These are phyloP conservation scores for Xylaria intraflava DNA, from an alignment of 495 filamentous ascomycete species.

Conservation along the genomic window DNA sequence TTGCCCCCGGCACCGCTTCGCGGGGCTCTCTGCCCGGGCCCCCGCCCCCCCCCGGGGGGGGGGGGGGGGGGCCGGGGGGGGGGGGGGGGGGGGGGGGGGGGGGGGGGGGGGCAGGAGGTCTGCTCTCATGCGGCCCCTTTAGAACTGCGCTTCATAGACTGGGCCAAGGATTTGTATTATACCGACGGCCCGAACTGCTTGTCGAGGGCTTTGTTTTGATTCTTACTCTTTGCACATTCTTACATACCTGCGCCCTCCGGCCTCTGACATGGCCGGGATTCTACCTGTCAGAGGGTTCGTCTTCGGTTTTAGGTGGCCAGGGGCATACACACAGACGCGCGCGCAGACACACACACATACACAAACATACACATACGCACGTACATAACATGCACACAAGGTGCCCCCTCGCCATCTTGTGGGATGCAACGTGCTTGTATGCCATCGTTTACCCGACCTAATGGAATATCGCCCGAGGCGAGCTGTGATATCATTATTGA, in stretches of 20 bases:
- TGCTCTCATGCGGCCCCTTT: slow-evolving; percentile 6
- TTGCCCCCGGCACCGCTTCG: no score
- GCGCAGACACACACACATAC: slow-evolving; percentile 1
- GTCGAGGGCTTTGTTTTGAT: background rate
- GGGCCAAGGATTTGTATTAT: slow-evolving; percentile 1
- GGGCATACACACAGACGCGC: slow-evolving; percentile 8
- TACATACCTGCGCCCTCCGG: background rate
- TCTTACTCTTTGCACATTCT: background rate
- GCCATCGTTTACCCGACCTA: slow-evolving; percentile 2
- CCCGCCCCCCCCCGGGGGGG: no score
- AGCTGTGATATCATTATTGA: slow-evolving; percentile 10
- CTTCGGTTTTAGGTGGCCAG: background rate
- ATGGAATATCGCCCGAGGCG: slow-evolving; percentile 8
- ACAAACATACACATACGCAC: no score
- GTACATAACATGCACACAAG: background rate
- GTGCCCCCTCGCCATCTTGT: background rate
- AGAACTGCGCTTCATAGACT: background rate
- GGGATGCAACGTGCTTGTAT: slow-evolving; percentile 13
- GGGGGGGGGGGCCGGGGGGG: no score
- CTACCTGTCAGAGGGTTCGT: slow-evolving; percentile 9
- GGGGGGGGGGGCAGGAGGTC: background rate
- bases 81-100: no score
- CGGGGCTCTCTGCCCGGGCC: no score
- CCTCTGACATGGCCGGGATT: background rate
- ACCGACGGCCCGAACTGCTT: background rate